A percentile compares a stretch with the other conserved stretches of the same genome.
These are phyloP conservation scores for Monilinia polystroma DNA, from an alignment of 2,329 filamentous ascomycete species.

Conservation along the genomic window DNA sequence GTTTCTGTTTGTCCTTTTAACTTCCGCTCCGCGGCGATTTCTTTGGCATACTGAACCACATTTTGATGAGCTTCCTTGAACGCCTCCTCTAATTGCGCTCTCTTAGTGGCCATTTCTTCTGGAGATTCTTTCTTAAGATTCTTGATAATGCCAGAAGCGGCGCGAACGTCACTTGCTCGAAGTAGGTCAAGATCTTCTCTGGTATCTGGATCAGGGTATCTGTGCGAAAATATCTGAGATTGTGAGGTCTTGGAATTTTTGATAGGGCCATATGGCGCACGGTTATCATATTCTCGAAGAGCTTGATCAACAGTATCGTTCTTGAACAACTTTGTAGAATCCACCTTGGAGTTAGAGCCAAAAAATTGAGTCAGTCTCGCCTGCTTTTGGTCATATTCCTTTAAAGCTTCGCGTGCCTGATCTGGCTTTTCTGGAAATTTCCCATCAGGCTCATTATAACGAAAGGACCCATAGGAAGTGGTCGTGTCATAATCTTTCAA, in stretches of 20 bases:
- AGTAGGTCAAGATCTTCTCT: constrained; percentile 31
- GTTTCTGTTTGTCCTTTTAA: neutral
- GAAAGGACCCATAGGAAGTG: constrained; percentile 34
- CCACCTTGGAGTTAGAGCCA: neutral
- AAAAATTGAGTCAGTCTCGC: constrained; percentile 21
- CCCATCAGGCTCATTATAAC: constrained; percentile 33
- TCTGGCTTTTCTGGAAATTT: constrained; percentile 31
- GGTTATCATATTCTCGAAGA: neutral
- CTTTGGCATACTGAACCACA: constrained; percentile 15
- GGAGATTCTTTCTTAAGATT: constrained; percentile 26
- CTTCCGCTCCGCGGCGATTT: constrained; percentile 21
- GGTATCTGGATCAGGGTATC: constrained; percentile 15
- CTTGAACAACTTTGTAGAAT: neutral
- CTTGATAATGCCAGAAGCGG: constrained; percentile 30
- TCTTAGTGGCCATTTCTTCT: constrained; percentile 33
- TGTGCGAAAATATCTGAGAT: neutral
- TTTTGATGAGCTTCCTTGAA: constrained; percentile 27
- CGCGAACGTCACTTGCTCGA: constrained; percentile 35
- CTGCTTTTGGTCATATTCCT: constrained; percentile 25
- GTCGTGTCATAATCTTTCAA: neutral
- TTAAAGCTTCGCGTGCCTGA: constrained; percentile 41
- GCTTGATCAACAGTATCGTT: neutral
- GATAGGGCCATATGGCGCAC: neutral
- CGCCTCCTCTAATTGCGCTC: constrained; percentile 35
- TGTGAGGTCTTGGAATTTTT: neutral